Base-by-base conservation (phyloP, 768 basidiomycete species). In the Rhodosporidiobolus odoratus region DNA sequence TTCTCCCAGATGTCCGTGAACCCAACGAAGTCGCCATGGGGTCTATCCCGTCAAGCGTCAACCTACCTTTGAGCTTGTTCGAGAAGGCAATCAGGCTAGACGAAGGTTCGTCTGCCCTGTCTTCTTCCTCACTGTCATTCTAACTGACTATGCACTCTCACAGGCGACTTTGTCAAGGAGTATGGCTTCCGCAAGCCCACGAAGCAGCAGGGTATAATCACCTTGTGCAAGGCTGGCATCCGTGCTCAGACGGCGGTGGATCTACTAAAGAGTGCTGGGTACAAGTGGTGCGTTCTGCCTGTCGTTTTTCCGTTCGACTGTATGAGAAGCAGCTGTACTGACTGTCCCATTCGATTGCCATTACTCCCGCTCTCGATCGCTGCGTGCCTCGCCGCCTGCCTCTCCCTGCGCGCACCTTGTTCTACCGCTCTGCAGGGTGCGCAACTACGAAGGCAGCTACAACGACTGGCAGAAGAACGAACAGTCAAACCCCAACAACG, bases 211-310 rank as follows among this genome's bases (percentile, higher is more conserved):
- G 88, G 90, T 76, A 81, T 96, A 41, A 86, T 89, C 38, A 92
- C 94, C 79, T 95, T 92, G 81, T 97, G 94, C 79, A 84, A 92
- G 58, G 91, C 91, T 65, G 94, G 94, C 17, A 86, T 86, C 79
- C 84, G 94, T 58, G 90, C 90, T 70, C 83, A 88, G 5, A 86
- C 88, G 17, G 94, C 94, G 4, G 83, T 88, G 64, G 91, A 95
- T 77, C 84, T 90, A 52, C 90, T 91, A 0, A 87, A 86, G 76
- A 82, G 89, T 71, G 89, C 88, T 76, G 92, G 93, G 8, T 96
- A 85, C 75, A 86, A 82, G 62, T 90, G 90, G 91, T 91, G 76
- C 56, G 88, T 62, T 1, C 50, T 38, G 13, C 45, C 47, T 8
- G 15, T 21, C 15, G 25, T 48, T 34, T 15, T 35, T 30, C 27